Conservation (phyloP, 495 filamentous ascomycete species). For the Monascus purpureus region DNA sequence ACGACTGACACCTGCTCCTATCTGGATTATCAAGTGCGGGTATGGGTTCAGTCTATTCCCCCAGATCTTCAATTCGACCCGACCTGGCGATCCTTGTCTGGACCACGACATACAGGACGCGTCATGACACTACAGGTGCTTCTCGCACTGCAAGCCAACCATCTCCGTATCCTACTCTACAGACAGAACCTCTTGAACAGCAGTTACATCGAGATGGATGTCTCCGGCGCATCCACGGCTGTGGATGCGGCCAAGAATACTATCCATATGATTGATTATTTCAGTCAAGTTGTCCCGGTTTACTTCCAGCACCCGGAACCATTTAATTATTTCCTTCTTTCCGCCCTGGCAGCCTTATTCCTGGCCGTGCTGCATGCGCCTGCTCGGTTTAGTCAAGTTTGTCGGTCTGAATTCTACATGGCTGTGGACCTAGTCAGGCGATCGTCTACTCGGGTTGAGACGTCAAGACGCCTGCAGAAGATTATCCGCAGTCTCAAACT, state of each 20-base stretch:
- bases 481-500: slow-evolving; percentile 25
- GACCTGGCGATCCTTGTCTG: slow-evolving; percentile 13
- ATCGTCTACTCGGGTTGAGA: slow-evolving; percentile 25
- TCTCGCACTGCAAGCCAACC: slow-evolving; percentile 56
- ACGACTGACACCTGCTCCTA: slow-evolving; percentile 51
- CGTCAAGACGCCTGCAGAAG: slow-evolving; percentile 24
- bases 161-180: slow-evolving; percentile 68
- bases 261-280: slow-evolving; percentile 53
- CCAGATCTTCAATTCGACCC: slow-evolving; percentile 40
- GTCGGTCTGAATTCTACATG: slow-evolving; percentile 66
- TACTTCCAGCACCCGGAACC: slow-evolving; percentile 65
- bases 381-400: slow-evolving; percentile 49
- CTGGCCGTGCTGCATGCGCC: slow-evolving; percentile 69
- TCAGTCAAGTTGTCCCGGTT: slow-evolving; percentile 57
- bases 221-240: slow-evolving; percentile 46
- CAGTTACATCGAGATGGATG: slow-evolving; percentile 54
- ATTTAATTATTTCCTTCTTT: slow-evolving; percentile 76
- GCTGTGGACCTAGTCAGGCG: slow-evolving; percentile 67
- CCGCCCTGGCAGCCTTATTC: slow-evolving; percentile 64
- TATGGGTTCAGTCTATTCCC: slow-evolving; percentile 56
- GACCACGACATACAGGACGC: slow-evolving; percentile 17
- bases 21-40: slow-evolving; percentile 58
- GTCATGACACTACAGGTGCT: slow-evolving; percentile 32
- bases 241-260: slow-evolving; percentile 68
- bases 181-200: slow-evolving; percentile 61